Percentiles rank a stretch among this genome's conserved stretches.
phyloP scores from a whole-genome alignment of 1,284 basidiomycete species.

The Abortiporus biennis region DNA sequence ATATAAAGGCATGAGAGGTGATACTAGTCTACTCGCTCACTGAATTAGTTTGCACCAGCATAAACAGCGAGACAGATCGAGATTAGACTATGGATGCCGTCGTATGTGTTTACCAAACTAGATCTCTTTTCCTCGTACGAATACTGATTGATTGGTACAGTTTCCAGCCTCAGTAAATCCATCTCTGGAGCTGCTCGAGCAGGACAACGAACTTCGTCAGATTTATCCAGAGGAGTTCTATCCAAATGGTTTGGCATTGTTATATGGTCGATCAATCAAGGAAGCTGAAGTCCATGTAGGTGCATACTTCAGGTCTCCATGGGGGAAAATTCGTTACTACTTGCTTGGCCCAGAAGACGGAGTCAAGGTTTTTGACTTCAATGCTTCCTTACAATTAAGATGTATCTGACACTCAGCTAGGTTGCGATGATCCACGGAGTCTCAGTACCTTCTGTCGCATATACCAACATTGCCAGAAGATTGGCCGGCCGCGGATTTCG shows the following conservation, averaged over 20 bases:
- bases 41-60: no score
- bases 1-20: no score
- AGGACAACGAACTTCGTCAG: conserved; percentile 17
- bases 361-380: conserved; percentile 41
- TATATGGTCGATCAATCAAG: neutral
- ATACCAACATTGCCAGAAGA: conserved; percentile 60
- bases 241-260: conserved; percentile 16
- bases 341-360: conserved; percentile 67
- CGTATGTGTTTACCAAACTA: no score
- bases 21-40: no score
- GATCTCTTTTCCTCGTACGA: no score
- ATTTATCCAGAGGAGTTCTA: conserved; percentile 23
- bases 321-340: conserved; percentile 56
- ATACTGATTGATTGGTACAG: no score
- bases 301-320: conserved; percentile 20
- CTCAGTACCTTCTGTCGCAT: conserved; percentile 65
- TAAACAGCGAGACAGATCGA: no score
- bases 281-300: conserved; percentile 12
- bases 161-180: conserved; percentile 16
- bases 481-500: conserved; percentile 59
- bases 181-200: conserved; percentile 22
- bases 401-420: conserved; percentile 26
- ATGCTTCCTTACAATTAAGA: neutral
- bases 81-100: no score
- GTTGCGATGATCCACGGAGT: conserved; percentile 70